These are phyloP conservation scores for Lachnellula hyalina DNA, from an alignment of 2,329 filamentous ascomycete genomes.

Conservation along the genomic window DNA sequence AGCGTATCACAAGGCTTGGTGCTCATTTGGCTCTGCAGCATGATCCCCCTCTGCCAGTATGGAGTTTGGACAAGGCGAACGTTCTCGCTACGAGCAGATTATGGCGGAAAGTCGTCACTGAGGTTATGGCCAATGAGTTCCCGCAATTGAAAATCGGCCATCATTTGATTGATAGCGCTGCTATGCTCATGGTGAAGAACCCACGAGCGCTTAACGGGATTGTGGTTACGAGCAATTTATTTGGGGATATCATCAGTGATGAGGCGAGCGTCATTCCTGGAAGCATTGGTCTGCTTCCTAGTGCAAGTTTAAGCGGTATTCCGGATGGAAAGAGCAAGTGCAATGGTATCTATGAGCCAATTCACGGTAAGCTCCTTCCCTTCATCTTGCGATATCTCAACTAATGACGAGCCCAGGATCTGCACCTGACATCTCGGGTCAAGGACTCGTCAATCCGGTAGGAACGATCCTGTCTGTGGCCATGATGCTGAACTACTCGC, in stretches of 20 bases:
- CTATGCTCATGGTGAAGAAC: conserved; percentile 97
- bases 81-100: conserved; percentile 85
- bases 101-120: conserved; percentile 82
- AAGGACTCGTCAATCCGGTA: conserved; percentile 87
- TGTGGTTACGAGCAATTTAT: conserved; percentile 87
- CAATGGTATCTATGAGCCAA: conserved; percentile 96
- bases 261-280: conserved; percentile 94
- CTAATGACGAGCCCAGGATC: conserved; percentile 50
- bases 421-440: conserved; percentile 87
- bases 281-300: conserved; percentile 80
- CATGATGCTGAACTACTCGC: conserved; percentile 94
- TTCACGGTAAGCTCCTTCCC: conserved; percentile 65
- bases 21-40: conserved; percentile 74
- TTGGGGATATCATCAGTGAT: conserved; percentile 93
- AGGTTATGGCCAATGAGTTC: conserved; percentile 84
- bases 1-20: conserved; percentile 78
- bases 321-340: conserved; percentile 80
- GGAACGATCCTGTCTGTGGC: conserved; percentile 87
- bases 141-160: conserved; percentile 78
- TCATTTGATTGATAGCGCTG: conserved; percentile 93
- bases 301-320: conserved; percentile 78
- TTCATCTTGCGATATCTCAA: background rate
- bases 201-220: conserved; percentile 83
- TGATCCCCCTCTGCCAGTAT: conserved; percentile 71
- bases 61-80: conserved; percentile 93